Evolutionary conservation across 2,329 filamentous ascomycete species (phyloP).

Genomic region (Diaporthe citriasiana): DNA sequence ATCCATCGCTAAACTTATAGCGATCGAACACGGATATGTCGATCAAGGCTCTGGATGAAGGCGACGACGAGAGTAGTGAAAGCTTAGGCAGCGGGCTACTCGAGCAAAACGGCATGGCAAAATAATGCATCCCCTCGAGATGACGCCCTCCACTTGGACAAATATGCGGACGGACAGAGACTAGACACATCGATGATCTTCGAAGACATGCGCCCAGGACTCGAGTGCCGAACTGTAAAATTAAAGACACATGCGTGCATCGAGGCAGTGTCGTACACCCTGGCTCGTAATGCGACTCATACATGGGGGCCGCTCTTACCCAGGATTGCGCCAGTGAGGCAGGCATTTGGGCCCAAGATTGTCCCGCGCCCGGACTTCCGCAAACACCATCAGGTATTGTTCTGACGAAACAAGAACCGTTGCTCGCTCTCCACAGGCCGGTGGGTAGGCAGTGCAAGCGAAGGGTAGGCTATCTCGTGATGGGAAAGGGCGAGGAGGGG

Average conservation of each 20-base stretch:
- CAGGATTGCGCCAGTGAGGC: not conserved
- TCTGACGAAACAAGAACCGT: not conserved
- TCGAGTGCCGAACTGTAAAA: not conserved
- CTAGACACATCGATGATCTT: not conserved
- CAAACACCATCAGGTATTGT: not conserved
- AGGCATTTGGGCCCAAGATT: not conserved
- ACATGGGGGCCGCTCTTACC: not conserved
- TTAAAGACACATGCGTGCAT: slow-evolving; percentile 19
- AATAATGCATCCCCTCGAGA: not conserved
- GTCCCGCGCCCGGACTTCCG: not conserved
- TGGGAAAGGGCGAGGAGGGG: not conserved
- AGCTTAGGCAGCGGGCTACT: not conserved
- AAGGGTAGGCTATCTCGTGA: not conserved
- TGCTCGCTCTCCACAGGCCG: slow-evolving; percentile 4
- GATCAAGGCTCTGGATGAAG: not conserved
- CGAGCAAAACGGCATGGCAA: not conserved
- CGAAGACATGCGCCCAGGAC: not conserved
- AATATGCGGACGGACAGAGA: not conserved
- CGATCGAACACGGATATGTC: slow-evolving; percentile 4
- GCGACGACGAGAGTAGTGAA: not conserved
- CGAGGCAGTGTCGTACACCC: slow-evolving; percentile 18
- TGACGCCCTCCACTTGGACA: not conserved
- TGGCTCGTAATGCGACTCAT: not conserved
- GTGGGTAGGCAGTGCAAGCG: not conserved
- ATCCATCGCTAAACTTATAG: not conserved